These are phyloP conservation scores for Salix dunnii DNA, from an alignment of 345 rosid genomes.

Conservation along the genomic window DNA sequence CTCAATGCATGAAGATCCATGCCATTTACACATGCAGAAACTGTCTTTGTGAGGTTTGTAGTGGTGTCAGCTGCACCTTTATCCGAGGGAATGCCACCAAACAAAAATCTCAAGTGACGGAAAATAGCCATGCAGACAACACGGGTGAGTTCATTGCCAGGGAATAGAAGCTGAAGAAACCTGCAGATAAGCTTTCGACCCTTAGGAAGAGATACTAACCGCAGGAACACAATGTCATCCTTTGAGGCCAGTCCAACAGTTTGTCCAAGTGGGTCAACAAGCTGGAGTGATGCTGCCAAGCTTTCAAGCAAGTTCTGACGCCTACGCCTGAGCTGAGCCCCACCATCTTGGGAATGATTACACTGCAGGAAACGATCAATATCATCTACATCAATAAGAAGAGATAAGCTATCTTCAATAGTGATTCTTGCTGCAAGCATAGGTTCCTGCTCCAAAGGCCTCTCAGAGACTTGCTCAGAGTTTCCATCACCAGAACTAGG, in stretches of 20 bases:
- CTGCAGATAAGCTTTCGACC: conserved; percentile 67
- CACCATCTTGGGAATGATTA: conserved; percentile 81
- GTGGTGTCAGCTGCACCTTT: conserved; percentile 59
- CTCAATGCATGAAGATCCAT: conserved; percentile 91
- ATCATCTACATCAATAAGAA: conserved; percentile 86
- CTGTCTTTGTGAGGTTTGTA: conserved; percentile 54
- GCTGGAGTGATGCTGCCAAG: conserved; percentile 81
- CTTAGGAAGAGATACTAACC: conserved; percentile 75
- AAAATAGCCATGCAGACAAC: conserved; percentile 88
- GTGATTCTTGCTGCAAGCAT: conserved; percentile 95
- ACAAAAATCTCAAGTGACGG: conserved; percentile 85
- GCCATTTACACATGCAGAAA: conserved; percentile 55
- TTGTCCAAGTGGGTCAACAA: conserved; percentile 84
- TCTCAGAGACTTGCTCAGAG: conserved; percentile 56
- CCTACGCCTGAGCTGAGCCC: conserved; percentile 63
- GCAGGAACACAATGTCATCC: conserved; percentile 75
- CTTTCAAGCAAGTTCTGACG: conserved; percentile 78
- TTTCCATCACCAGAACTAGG: conserved; percentile 51
- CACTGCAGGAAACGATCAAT: conserved; percentile 67
- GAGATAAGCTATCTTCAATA: conserved; percentile 67
- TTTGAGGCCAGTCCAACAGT: conserved; percentile 50
- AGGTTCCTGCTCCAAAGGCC: conserved; percentile 88
- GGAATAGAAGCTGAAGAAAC: conserved; percentile 72
- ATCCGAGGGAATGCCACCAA: conserved; percentile 76
- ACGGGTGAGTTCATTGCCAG: conserved; percentile 80